Conservation (phyloP, 2,329 filamentous ascomycete genomes). For the Grosmannia clavigera region DNA sequence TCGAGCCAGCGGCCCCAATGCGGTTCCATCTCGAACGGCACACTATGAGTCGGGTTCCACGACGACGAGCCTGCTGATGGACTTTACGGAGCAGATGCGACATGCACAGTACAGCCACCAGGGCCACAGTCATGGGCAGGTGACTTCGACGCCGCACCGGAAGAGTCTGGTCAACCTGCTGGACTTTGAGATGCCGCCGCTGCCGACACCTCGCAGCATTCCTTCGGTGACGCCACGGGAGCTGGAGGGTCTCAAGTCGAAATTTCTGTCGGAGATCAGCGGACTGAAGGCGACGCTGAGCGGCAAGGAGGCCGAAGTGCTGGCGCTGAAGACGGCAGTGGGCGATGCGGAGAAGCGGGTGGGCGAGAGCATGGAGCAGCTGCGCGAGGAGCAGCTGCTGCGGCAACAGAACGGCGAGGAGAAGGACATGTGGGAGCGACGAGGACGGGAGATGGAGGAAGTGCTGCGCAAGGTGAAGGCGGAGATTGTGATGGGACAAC, state of each 20-base stretch:
- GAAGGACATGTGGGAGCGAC: slow-evolving; percentile 71
- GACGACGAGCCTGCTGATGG: slow-evolving; percentile 67
- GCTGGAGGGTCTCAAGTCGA: slow-evolving; percentile 82
- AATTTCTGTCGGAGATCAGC: slow-evolving; percentile 83
- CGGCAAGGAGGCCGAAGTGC: slow-evolving; percentile 85
- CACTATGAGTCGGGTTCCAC: slow-evolving; percentile 47
- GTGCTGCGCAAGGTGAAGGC: slow-evolving; percentile 69
- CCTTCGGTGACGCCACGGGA: slow-evolving; percentile 86
- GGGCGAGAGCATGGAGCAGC: slow-evolving; percentile 69
- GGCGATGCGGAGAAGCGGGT: slow-evolving; percentile 86
- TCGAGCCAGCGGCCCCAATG: slow-evolving; percentile 12
- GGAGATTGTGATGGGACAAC: slow-evolving; percentile 65
- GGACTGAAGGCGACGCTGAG: slow-evolving; percentile 84
- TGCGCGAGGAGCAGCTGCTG: slow-evolving; percentile 61
- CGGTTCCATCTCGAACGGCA: slow-evolving; percentile 19
- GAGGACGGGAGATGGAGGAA: slow-evolving; percentile 74
- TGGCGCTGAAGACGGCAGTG: slow-evolving; percentile 75
- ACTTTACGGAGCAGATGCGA: slow-evolving; percentile 69
- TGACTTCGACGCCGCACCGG: slow-evolving; percentile 30
- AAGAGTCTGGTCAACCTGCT: slow-evolving; percentile 54
- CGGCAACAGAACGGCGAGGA: slow-evolving; percentile 64
- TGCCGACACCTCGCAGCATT: slow-evolving; percentile 82
- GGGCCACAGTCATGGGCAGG: slow-evolving; percentile 5
- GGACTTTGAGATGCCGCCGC: slow-evolving; percentile 87
- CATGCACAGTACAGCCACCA: slow-evolving; percentile 28